Conservation (phyloP, 2,329 filamentous ascomycete genomes). For the Chalaropsis ovoidea region DNA sequence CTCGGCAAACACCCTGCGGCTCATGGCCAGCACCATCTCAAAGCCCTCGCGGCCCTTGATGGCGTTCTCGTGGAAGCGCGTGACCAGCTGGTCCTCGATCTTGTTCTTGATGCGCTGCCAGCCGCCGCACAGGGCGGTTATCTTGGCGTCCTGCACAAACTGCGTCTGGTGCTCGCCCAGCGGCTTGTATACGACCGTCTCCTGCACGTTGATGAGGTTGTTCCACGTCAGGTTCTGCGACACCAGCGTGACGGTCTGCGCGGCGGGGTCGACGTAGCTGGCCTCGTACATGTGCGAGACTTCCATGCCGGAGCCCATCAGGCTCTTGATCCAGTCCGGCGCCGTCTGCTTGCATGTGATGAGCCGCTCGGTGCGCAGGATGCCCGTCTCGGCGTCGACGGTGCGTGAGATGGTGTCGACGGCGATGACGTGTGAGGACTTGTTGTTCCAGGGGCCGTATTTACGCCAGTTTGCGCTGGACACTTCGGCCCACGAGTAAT, state of each 20-base stretch:
- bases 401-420: constrained; percentile 79
- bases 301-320: constrained; percentile 64
- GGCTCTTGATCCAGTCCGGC: constrained; percentile 67
- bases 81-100: constrained; percentile 85
- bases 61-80: constrained; percentile 85
- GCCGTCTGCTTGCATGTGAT: constrained; percentile 54
- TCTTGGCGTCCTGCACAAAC: constrained; percentile 82
- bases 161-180: constrained; percentile 51
- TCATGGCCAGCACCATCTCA: constrained; percentile 89
- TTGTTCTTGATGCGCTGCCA: constrained; percentile 96
- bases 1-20: constrained; percentile 79
- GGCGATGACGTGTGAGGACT: constrained; percentile 90
- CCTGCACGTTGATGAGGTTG: constrained; percentile 81
- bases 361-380: constrained; percentile 52
- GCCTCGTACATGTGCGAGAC: constrained; percentile 89
- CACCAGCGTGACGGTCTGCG: constrained; percentile 90
- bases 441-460: constrained; percentile 98
- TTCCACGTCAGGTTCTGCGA: constrained; percentile 89
- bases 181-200: constrained; percentile 81
- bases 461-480: constrained; percentile 97
- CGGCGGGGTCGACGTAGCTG: constrained; percentile 77
- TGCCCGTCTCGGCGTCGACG: constrained; percentile 47
- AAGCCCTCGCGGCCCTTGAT: constrained; percentile 86
- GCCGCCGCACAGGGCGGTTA: constrained; percentile 87
- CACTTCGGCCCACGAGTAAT: constrained; percentile 98